phyloP scores from a whole-genome alignment of 1,284 basidiomycete species.

The Volvariella volvacea region DNA sequence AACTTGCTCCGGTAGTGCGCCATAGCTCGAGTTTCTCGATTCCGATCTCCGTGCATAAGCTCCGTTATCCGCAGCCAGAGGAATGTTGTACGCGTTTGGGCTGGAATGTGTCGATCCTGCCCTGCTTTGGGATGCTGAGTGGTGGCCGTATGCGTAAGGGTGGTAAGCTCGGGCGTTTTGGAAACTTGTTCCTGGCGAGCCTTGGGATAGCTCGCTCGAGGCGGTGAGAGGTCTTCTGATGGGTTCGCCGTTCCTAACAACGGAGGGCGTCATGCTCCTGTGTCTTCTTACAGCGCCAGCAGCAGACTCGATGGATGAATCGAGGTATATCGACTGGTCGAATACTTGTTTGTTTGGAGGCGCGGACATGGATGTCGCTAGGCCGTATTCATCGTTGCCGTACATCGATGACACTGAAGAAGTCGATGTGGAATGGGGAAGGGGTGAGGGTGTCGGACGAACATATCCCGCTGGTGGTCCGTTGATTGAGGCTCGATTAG shows the following conservation, averaged over 20 bases:
- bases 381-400: slow-evolving; percentile 21
- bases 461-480: slow-evolving; percentile 15
- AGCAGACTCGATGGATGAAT: slow-evolving; percentile 27
- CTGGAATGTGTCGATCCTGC: slow-evolving; percentile 48
- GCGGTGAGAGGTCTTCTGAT: slow-evolving; percentile 46
- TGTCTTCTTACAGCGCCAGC: slow-evolving; percentile 58
- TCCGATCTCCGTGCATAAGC: slow-evolving; percentile 22
- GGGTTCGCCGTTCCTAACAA: slow-evolving; percentile 40
- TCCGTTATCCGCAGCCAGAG: slow-evolving; percentile 28
- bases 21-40: slow-evolving; percentile 31
- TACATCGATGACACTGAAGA: slow-evolving; percentile 27
- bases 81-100: slow-evolving; percentile 44
- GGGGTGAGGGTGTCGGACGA: slow-evolving; percentile 15
- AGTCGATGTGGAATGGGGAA: slow-evolving; percentile 23
- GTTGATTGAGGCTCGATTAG: slow-evolving; percentile 14
- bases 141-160: slow-evolving; percentile 40
- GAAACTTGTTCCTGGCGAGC: slow-evolving; percentile 19
- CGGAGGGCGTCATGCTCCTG: slow-evolving; percentile 67
- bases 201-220: slow-evolving; percentile 23
- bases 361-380: slow-evolving; percentile 48
- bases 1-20: slow-evolving; percentile 32
- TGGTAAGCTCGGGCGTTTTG: slow-evolving; percentile 41
- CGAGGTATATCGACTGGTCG: slow-evolving; percentile 50
- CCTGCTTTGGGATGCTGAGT: slow-evolving; percentile 22
- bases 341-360: slow-evolving; percentile 63